Percentiles rank a stretch among this genome's conserved stretches.
These are phyloP conservation scores for Zygosaccharomyces pseudobailii DNA, from an alignment of 1,139 yeast genomes.

Conservation along the genomic window DNA sequence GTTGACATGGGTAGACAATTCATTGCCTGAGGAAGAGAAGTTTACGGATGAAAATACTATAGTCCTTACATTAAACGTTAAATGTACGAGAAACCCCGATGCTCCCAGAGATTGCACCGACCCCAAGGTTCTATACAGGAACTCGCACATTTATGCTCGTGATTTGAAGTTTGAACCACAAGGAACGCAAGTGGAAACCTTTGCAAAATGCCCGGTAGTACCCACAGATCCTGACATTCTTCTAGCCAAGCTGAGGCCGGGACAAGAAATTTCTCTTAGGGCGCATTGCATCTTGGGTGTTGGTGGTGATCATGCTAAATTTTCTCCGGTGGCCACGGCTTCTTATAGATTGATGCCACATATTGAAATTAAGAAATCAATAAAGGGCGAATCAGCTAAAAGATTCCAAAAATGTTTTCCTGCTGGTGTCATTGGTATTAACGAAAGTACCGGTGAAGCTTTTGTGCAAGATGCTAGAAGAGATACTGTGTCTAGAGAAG, in stretches of 20 bases:
- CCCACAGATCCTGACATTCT: conserved; percentile 85
- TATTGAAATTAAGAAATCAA: conserved; percentile 70
- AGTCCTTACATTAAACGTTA: conserved; percentile 73
- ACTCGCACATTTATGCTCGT: conserved; percentile 80
- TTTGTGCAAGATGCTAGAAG: conserved; percentile 80
- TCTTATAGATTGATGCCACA: conserved; percentile 95
- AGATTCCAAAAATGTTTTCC: conserved; percentile 90
- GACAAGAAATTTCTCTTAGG: conserved; percentile 87
- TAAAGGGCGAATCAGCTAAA: conserved; percentile 69
- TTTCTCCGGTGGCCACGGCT: conserved; percentile 95
- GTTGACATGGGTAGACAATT: conserved; percentile 68
- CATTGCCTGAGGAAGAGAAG: conserved; percentile 59
- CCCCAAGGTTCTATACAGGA: conserved; percentile 77
- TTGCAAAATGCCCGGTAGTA: conserved; percentile 64
- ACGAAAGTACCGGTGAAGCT: conserved; percentile 60
- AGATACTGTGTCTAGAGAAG: conserved; percentile 96
- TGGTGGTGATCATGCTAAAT: conserved; percentile 95
- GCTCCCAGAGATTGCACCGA: conserved; percentile 77
- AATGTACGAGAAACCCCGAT: conserved; percentile 80
- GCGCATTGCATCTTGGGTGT: conserved; percentile 90
- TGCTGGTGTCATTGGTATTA: conserved; percentile 80
- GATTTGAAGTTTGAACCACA: conserved; percentile 89
- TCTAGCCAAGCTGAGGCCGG: conserved; percentile 90
- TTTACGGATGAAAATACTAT: conserved; percentile 86
- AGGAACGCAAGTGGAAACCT: conserved; percentile 72